Evolutionary conservation across 192 early-diverging fungal species (phyloP), one percentile per base, ranked within the genome.

Genomic region (Lunasporangiospora selenospora): DNA sequence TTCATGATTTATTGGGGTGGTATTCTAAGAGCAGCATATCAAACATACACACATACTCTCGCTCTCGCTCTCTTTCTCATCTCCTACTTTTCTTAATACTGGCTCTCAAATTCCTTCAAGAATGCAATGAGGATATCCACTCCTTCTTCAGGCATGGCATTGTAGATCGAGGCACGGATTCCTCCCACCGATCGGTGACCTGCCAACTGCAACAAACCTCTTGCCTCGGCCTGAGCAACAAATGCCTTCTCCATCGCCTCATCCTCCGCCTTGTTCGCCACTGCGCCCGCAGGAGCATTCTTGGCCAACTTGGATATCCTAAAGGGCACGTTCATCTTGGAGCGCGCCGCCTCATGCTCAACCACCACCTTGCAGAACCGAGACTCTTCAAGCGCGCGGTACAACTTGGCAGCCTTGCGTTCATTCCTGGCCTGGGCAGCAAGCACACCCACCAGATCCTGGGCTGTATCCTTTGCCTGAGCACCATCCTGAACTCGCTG

Each of bases 141-240:
- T 38, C 87, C 93, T 50, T 96, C 92, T 45, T 90, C 61, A 6
- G 90, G 80, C 84, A 98, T 85, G 30, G 98, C 95, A 67, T 99
- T 99, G 76, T 99, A 96, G 56, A 99, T 86, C 49, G 90, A 92
- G 16, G 93, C 90, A 33, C 98, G 80, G 53, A 98, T 90, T 15
- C 98, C 98, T 55, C 96, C 97, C 6, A 96, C 89, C 31, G 87
- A 92, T 56, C 96, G 91, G 81, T 99, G 98, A 23, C 98, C 98
- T 50, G 93, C 93, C 62, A 99, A 82, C 75, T 97, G 95, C 48
- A 92, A 71, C 89, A 98, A 89, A 16, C 88, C 85, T 41, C 65
- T 79, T 37, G 77, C 81, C 70, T 93, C 90, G 0, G 95, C 94
- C 19, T 87, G 89, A 41, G 85, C 81, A 16, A 96, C 71, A 64